Base-by-base conservation (phyloP, 1,284 basidiomycete species). In the Ustanciosporium gigantosporum region DNA sequence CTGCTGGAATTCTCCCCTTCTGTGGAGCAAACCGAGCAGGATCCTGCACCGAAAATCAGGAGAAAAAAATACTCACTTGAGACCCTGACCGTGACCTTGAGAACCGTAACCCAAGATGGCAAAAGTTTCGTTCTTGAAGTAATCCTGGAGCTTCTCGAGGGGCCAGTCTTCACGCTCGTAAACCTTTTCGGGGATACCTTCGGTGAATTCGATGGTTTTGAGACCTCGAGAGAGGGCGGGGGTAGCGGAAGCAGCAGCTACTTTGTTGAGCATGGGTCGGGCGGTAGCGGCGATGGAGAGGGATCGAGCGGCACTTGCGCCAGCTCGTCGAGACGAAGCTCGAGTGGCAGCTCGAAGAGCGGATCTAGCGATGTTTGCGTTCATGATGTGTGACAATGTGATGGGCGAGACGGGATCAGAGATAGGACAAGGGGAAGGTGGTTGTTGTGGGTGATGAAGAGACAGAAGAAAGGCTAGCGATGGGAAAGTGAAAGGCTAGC, bases 151-250 rank as follows among this genome's bases (percentile, higher is more conserved):
- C 68, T 91, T 96, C 74, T 91, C 87, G 57, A 94, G 82, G 34
- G 94, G 95, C 95, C 95, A 99, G 85, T 99, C 94, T 75, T 85
- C 85, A 68, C 93, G 91, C 84, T 98, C 94, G 81, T 96, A 98
- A 48, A 98, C 92, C 70, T 85, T 85, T 83, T 98, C 94, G 78
- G 94, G 87, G 64, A 88, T 88, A 69, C 93, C 69, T 36, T 68
- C 60, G 67, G 94, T 91, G 81, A 98, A 98, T 84, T 97, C 89
- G 76, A 98, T 88, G 52, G 93, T 95, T 84, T 97, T 96, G 78
- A 97, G 80, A 66, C 94, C 93, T 42, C 76, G 67, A 21, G 52
- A 45, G 41, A 66, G 64, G 21, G 59, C 44, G 36, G 73, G 59
- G 45, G 59, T 45, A 21, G 66, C 50, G 17, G 46, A 41, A 24